Evolutionary conservation across 768 basidiomycete species (phyloP), one percentile per base, ranked within the genome.

Genomic region (Calocybe cyanea): DNA sequence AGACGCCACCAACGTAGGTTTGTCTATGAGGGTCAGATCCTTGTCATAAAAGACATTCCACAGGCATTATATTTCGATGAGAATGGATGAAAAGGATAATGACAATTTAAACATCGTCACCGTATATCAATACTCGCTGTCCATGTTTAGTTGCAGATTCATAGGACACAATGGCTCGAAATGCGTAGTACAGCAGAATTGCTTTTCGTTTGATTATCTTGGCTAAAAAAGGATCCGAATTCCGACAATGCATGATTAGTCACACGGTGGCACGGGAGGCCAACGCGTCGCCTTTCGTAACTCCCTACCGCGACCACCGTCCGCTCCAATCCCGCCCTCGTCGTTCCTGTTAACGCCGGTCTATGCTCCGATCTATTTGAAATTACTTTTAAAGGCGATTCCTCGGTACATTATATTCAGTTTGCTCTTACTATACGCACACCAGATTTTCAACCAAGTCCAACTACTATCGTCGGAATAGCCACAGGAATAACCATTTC

Each of bases 221-320:
- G 23, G 18, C 36, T 8, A 38, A 38, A 38, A 38, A 38, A 21
- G 36, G 18, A 38, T 19, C 18, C 23, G n/a, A n/a, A n/a, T n/a
- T n/a, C n/a, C n/a, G n/a, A 28, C 25, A 28, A 28, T 5, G 25
- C 25, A 28, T 28, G 25, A 14, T 36, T 36, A 3, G 10, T 47
- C 46, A 19, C 46, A 47, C 39, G 46, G 46, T 35, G 39, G 38
- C 46, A 47, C 46, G 46, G 25, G 25, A 35, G 46, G 38, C 20
- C 31, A 35, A 47, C 46, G 46, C 46, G 46, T 47, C 46, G 39
- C 21, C 31, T 32, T 25, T 45, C 20, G 17, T n/a, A 19, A 17
- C 18, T 28, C 28, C 14, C 18, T 17, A 13, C 6, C 33, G 18
- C 34, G 20, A 18, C 17, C 19, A 38, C 17, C 4, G 18, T 21